phyloP scores from a whole-genome alignment of 768 basidiomycete species.

The Gymnopilus dilepis region DNA sequence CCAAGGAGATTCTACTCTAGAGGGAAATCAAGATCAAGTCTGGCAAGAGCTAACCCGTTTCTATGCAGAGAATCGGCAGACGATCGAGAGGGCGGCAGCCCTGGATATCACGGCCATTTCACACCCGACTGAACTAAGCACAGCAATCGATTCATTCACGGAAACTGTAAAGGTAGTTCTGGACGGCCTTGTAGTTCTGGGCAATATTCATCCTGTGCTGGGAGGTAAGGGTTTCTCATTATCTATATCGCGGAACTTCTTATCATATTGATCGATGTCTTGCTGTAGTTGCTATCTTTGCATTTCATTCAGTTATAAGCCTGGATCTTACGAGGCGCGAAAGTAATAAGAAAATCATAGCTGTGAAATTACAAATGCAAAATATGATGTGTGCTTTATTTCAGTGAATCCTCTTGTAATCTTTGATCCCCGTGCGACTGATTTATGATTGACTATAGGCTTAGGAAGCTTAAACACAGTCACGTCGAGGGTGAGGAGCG shows the following conservation, averaged over 20 bases:
- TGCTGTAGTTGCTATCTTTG: constrained; percentile 41
- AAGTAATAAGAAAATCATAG: constrained; percentile 47
- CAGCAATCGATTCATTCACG: constrained; percentile 12
- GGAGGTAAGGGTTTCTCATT: constrained; percentile 10
- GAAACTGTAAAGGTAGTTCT: constrained; percentile 16
- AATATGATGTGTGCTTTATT: constrained; percentile 49
- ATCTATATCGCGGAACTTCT: no score
- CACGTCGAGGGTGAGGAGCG: constrained; percentile 32
- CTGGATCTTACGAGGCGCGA: constrained; percentile 47
- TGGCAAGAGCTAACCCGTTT: constrained; percentile 10
- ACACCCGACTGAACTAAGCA: not conserved
- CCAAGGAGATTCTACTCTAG: not conserved
- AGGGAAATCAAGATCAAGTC: constrained; percentile 6
- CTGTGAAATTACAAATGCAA: constrained; percentile 46
- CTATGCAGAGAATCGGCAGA: constrained; percentile 5
- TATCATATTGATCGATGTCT: no score
- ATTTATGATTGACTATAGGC: constrained; percentile 15
- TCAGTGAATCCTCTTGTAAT: constrained; percentile 36
- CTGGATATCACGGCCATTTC: not conserved
- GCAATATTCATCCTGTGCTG: constrained; percentile 17
- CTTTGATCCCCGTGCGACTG: not conserved
- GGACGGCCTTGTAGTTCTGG: constrained; percentile 14
- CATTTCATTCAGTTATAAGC: constrained; percentile 47
- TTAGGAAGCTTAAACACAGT: constrained; percentile 16
- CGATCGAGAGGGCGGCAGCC: not conserved